A percentile compares a stretch with the other conserved stretches of the same genome.
Evolutionary conservation across 2,329 filamentous ascomycete species (phyloP).

Genomic region (Alternaria panax): DNA sequence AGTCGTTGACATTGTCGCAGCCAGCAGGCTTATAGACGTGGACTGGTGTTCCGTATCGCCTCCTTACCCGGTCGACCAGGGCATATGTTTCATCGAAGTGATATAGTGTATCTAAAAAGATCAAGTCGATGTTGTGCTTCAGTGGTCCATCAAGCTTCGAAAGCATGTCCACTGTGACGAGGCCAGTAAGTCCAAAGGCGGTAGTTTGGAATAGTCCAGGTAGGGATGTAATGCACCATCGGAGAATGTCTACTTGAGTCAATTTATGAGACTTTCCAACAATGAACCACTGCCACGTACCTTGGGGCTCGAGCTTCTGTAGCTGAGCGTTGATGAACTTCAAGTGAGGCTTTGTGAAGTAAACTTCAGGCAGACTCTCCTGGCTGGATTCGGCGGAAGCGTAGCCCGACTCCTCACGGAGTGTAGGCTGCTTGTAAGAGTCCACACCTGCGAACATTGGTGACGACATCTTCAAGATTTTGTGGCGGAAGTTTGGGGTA

Average conservation of each 20-base stretch:
- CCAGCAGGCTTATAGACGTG: constrained; percentile 91
- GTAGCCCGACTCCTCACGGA: constrained; percentile 80
- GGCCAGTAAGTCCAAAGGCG: constrained; percentile 60
- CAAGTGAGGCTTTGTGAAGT: constrained; percentile 86
- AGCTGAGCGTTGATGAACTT: constrained; percentile 90
- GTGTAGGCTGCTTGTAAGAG: constrained; percentile 36
- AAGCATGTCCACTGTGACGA: constrained; percentile 69
- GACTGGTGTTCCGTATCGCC: constrained; percentile 78
- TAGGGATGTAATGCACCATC: constrained; percentile 89
- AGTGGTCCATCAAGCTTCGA: constrained; percentile 72
- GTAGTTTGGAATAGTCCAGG: constrained; percentile 76
- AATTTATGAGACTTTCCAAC: constrained; percentile 24
- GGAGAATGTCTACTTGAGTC: constrained; percentile 73
- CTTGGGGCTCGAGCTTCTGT: constrained; percentile 82
- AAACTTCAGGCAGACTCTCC: constrained; percentile 73
- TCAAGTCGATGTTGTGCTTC: constrained; percentile 61
- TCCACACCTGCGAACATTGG: constrained; percentile 32
- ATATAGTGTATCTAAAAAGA: constrained; percentile 63
- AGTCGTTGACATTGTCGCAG: constrained; percentile 74
- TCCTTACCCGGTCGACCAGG: constrained; percentile 71
- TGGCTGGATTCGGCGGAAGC: constrained; percentile 71
- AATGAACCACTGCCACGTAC: constrained; percentile 50
- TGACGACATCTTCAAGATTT: constrained; percentile 38
- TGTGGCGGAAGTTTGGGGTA: constrained; percentile 10
- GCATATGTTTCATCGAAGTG: constrained; percentile 61